phyloP scores from a whole-genome alignment of 1,284 basidiomycete genomes.

The Puccinia triticina region DNA sequence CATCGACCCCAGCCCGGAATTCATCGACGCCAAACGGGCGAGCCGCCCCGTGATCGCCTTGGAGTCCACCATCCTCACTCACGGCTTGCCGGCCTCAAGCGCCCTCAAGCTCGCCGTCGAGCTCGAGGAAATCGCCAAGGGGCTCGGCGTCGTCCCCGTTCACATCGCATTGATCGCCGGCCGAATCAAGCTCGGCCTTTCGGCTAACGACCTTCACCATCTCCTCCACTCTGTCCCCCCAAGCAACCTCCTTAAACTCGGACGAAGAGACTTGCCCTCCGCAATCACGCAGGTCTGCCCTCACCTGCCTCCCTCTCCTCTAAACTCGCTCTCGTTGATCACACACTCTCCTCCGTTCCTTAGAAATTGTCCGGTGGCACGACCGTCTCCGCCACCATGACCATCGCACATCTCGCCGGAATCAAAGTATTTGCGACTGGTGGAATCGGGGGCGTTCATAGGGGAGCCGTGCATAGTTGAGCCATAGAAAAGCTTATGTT shows the following conservation, averaged over 20 bases:
- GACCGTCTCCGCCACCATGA: slow-evolving; percentile 60
- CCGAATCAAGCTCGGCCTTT: slow-evolving; percentile 81
- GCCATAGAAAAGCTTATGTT: slow-evolving; percentile 28
- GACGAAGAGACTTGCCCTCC: slow-evolving; percentile 81
- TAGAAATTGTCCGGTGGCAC: slow-evolving; percentile 54
- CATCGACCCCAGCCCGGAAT: background rate
- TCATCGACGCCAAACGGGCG: background rate
- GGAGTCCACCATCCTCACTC: slow-evolving; percentile 83
- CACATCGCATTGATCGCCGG: slow-evolving; percentile 86
- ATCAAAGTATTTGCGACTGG: slow-evolving; percentile 61
- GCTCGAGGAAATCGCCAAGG: slow-evolving; percentile 77
- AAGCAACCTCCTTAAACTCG: slow-evolving; percentile 71
- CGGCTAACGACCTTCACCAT: slow-evolving; percentile 68
- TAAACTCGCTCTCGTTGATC: background rate
- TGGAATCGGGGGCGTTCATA: slow-evolving; percentile 81
- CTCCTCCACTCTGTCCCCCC: slow-evolving; percentile 69
- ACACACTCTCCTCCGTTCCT: background rate
- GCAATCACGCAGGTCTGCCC: slow-evolving; percentile 63
- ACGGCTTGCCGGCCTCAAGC: slow-evolving; percentile 66
- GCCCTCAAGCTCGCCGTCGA: slow-evolving; percentile 68
- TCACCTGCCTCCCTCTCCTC: too few species aligned
- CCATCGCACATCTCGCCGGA: slow-evolving; percentile 58
- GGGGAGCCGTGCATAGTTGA: slow-evolving; percentile 80
- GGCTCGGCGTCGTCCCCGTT: slow-evolving; percentile 77
- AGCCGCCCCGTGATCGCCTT: slow-evolving; percentile 64